Base-by-base conservation (phyloP, 208 protist genomes). In the Acanthamoeba castellanii region DNA sequence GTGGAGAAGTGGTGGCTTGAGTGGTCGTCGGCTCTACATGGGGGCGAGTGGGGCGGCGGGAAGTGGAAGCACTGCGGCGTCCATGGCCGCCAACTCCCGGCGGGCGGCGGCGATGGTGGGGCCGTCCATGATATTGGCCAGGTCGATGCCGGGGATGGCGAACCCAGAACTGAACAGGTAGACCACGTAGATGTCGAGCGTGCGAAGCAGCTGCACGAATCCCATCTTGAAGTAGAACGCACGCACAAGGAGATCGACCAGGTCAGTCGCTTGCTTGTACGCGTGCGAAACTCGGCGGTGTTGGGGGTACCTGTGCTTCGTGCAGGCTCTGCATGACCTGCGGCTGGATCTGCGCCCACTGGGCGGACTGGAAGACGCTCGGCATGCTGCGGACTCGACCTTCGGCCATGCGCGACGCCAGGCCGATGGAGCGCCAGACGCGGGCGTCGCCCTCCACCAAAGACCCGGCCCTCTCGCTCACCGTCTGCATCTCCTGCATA, bases 401-500 rank as follows among this genome's bases (percentile, higher is more conserved):
- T 45, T 89, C 50, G 16, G 81, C 81, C 25, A 89, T 45, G 16
- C n/a, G 45, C 25, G 81, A 59, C 4, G 81, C 81, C 22, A 89
- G 3, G 18, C 34, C n/a, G 25, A 89, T 89, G 6, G 81, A 89
- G 25, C 52, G 45, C 81, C 81, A 89, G 3, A 89, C 55, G n/a
- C 81, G 81, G 7, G 81, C 81, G 18, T 89, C 81, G 27, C 25
- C 30, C 30, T 89, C 81, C 8, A 89, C 52, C 45, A 89, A 30
- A 3, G 81, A 89, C 50, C 81, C 81, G 25, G 81, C 81, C 27
- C 34, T 30, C 13, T 66, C 30, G 52, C 55, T 89, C 13, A 89
- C 52, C 13, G 81, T 45, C 5, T 64, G 52, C 81, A 89, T 66
- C n/a, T 89, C 81, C 27, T 89, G 81, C 81, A 89, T 89, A 8